Conservation (phyloP, 306 rosid genomes). For the Vigna radiata region DNA sequence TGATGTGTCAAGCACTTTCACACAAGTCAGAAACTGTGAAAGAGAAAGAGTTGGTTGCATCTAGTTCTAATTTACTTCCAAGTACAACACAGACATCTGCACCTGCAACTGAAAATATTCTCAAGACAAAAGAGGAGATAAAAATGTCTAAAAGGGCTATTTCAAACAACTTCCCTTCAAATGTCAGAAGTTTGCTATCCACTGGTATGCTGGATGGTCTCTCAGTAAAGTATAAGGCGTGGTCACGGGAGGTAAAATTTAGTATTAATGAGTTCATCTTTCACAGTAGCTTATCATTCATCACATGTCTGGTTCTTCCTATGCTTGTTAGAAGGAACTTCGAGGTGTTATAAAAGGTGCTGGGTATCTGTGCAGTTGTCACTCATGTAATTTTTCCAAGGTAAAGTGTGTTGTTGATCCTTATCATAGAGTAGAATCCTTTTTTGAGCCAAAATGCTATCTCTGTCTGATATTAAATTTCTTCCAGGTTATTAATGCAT, state of each 20-base stretch:
- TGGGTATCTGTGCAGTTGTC: constrained; percentile 80
- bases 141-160: constrained; percentile 63
- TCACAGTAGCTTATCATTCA: constrained; percentile 52
- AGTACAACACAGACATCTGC: constrained; percentile 41
- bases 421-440: constrained; percentile 20
- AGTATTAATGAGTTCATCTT: constrained; percentile 54
- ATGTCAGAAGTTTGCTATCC: constrained; percentile 79
- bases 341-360: constrained; percentile 73
- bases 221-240: constrained; percentile 78
- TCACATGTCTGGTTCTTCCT: constrained; percentile 61
- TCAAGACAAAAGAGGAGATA: constrained; percentile 59
- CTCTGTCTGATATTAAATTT: constrained; percentile 34
- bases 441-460: constrained; percentile 33
- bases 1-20: constrained; percentile 58
- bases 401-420: constrained; percentile 48
- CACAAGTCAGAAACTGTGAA: constrained; percentile 49
- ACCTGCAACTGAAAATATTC: constrained; percentile 51
- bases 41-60: constrained; percentile 52
- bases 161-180: constrained; percentile 82
- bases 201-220: constrained; percentile 94
- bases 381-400: constrained; percentile 70
- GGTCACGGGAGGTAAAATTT: constrained; percentile 83
- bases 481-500: constrained; percentile 71
- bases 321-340: constrained; percentile 75
- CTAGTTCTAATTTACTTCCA: constrained; percentile 45